phyloP scores from a whole-genome alignment of 768 basidiomycete genomes.

The Tricholoma hemisulphureum region DNA sequence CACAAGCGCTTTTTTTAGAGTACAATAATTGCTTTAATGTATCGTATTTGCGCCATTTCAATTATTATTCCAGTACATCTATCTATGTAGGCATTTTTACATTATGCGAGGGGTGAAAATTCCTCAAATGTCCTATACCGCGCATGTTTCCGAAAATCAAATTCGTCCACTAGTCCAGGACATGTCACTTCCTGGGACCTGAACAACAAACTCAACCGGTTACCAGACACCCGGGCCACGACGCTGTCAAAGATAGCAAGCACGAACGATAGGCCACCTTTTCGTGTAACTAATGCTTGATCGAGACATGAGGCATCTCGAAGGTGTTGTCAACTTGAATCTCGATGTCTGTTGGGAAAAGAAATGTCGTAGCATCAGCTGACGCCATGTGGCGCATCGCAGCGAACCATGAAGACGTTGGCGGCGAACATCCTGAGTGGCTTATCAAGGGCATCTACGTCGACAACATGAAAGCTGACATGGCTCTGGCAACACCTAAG shows the following conservation, averaged over 20 bases:
- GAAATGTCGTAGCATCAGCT: not conserved
- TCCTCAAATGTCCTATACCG: too few relatives aligned
- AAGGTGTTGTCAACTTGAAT: not conserved
- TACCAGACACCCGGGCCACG: not conserved
- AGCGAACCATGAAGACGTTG: not conserved
- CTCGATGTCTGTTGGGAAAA: not conserved
- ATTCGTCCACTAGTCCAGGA: too few relatives aligned
- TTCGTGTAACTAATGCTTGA: not conserved
- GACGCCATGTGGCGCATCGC: not conserved
- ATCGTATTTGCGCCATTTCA: not conserved
- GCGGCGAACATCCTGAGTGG: not conserved
- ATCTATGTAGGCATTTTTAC: too few relatives aligned
- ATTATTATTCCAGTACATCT: not conserved
- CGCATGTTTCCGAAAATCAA: too few relatives aligned
- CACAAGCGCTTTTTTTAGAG: not conserved
- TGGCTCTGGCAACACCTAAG: not conserved
- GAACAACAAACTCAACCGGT: not conserved
- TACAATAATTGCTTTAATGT: not conserved
- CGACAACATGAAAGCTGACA: not conserved
- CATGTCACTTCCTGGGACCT: too few relatives aligned
- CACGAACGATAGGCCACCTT: not conserved
- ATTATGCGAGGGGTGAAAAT: too few relatives aligned
- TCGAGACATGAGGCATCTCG: not conserved
- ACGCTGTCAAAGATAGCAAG: not conserved
- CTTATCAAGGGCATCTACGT: not conserved